Percentiles rank a stretch among this genome's conserved stretches.
These are phyloP conservation scores for Angomonas ambiguus DNA, from an alignment of 208 protist species.

Conservation along the genomic window DNA sequence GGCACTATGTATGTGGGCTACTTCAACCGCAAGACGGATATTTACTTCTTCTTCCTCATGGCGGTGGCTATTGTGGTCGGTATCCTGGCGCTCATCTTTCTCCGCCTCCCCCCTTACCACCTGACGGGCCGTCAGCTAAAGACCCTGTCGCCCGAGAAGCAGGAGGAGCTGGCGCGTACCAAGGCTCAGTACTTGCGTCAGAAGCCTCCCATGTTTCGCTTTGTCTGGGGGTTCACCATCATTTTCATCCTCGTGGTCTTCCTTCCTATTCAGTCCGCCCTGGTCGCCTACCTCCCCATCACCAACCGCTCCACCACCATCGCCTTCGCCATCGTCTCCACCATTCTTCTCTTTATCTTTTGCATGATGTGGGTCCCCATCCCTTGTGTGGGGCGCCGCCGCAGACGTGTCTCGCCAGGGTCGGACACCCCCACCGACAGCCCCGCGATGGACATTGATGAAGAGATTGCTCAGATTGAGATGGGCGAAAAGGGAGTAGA, in stretches of 20 bases:
- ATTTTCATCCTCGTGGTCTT: conserved; percentile 49
- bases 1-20: conserved; percentile 32
- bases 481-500: no score
- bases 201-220: conserved; percentile 43
- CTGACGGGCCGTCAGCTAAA: conserved; percentile 33
- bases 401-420: no score
- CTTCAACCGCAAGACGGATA: conserved; percentile 16
- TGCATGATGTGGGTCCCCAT: conserved; percentile 25
- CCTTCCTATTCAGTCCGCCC: conserved; percentile 38
- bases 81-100: background rate
- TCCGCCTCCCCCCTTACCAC: conserved; percentile 53
- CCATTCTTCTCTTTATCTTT: conserved; percentile 21
- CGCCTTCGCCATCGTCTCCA: conserved; percentile 29
- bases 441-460: background rate
- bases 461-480: background rate
- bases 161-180: conserved; percentile 20
- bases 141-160: conserved; percentile 30
- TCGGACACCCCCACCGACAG: background rate
- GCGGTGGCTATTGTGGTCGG: background rate
- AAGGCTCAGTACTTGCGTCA: conserved; percentile 51
- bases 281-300: conserved; percentile 35
- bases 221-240: conserved; percentile 43
- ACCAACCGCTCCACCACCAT: conserved; percentile 7
- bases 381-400: background rate
- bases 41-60: conserved; percentile 9